phyloP scores from a whole-genome alignment of 257 asterid species.

The Ocimum tenuiflorum region DNA sequence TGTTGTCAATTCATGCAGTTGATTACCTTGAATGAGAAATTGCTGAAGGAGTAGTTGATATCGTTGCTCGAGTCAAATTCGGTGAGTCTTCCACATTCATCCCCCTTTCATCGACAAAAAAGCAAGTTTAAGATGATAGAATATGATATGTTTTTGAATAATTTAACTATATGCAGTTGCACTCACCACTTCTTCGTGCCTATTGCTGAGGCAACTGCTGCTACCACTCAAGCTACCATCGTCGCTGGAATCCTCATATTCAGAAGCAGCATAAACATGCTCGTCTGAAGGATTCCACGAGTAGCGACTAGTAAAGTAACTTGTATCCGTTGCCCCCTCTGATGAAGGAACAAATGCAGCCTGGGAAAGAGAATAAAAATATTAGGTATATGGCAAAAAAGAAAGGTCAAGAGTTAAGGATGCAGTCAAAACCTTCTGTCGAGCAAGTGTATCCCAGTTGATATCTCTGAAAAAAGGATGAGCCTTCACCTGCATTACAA shows the following conservation, averaged over 20 bases:
- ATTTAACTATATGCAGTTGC: too few species aligned
- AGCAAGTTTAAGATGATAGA: neutral
- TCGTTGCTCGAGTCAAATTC: slow-evolving; percentile 69
- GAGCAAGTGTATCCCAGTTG: slow-evolving; percentile 96
- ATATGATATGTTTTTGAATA: too few species aligned
- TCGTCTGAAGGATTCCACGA: slow-evolving; percentile 96
- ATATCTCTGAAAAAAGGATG: slow-evolving; percentile 89
- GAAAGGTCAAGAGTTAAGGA: neutral
- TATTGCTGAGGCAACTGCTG: slow-evolving; percentile 87
- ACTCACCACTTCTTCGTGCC: slow-evolving; percentile 82
- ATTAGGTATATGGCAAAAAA: neutral
- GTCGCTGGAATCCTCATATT: slow-evolving; percentile 79
- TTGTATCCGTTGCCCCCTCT: slow-evolving; percentile 87
- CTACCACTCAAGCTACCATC: slow-evolving; percentile 71
- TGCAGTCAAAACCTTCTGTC: slow-evolving; percentile 65
- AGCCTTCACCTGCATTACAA: slow-evolving; percentile 68
- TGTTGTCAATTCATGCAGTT: too few species aligned
- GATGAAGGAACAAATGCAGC: slow-evolving; percentile 96
- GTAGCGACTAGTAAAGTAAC: slow-evolving; percentile 91
- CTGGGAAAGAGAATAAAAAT: slow-evolving; percentile 29
- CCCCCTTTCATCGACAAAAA: slow-evolving; percentile 26
- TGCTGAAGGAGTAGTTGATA: slow-evolving; percentile 84
- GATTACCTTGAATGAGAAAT: slow-evolving; percentile 81
- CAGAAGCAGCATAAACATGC: slow-evolving; percentile 72
- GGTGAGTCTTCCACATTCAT: slow-evolving; percentile 56